Conservation (phyloP, 75 land plant genomes). For the Pinus tabuliformis region DNA sequence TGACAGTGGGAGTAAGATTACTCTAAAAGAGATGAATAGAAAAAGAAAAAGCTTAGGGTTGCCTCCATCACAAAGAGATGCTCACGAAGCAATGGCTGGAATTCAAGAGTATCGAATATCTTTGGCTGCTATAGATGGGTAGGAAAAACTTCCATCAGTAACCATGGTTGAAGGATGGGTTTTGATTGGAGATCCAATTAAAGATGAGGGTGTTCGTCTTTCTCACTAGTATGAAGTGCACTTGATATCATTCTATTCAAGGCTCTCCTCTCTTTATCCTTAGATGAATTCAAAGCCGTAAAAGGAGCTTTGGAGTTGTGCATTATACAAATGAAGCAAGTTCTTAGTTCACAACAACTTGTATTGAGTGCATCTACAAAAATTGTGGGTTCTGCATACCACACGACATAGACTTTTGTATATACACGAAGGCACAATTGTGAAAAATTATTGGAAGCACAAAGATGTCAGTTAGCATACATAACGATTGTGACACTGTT, state of each 20-base stretch:
- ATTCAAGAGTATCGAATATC: conserved; percentile 73
- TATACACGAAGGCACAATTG: conserved; percentile 63
- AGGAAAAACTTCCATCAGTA: conserved; percentile 75
- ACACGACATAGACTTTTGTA: conserved; percentile 95
- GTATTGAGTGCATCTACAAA: conserved; percentile 73
- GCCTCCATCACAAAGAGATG: conserved; percentile 64
- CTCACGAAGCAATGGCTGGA: conserved; percentile 88
- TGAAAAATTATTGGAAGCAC: conserved; percentile 62
- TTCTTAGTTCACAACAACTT: conserved; percentile 69
- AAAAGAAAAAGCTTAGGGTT: conserved; percentile 72
- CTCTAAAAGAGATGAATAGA: conserved; percentile 61
- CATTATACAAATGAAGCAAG: conserved; percentile 75
- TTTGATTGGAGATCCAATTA: conserved; percentile 72
- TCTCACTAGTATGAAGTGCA: conserved; percentile 88
- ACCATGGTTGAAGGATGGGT: conserved; percentile 90
- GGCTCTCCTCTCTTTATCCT: conserved; percentile 86
- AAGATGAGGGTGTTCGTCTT: conserved; percentile 77
- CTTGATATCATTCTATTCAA: conserved; percentile 92
- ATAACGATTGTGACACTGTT: conserved; percentile 48
- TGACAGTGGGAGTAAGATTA: conserved; percentile 57
- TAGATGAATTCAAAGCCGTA: conserved; percentile 65
- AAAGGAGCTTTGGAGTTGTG: conserved; percentile 86
- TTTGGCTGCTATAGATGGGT: conserved; percentile 49
- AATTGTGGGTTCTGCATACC: conserved; percentile 73
- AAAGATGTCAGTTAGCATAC: conserved; percentile 43